Base-by-base conservation (phyloP, 78 protist species). In the Cavenderia fasciculata region DNA sequence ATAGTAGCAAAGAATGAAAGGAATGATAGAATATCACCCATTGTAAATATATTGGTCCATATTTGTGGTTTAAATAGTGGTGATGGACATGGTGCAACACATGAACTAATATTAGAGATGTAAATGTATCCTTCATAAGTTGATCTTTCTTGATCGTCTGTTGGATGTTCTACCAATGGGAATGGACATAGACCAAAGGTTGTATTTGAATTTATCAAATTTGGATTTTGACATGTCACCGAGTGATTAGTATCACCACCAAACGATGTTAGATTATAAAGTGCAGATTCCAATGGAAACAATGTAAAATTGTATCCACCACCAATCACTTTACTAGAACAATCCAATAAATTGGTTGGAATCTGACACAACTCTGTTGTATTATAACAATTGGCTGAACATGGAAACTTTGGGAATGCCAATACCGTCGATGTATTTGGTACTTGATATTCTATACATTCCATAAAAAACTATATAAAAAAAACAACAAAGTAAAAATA, bases 41-140 rank as follows among this genome's bases (percentile, higher is more conserved):
- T 4, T 4, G 11, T 3, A 44, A 36, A 82, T 16, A 82, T n/a
- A 11, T 23, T 0, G 18, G 38, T 70, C 89, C 89, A 82, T 38
- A 40, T 47, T 68, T 68, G 25, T 19, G 14, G 36, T 29, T 75
- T 66, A 31, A 65, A 65, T 12, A 82, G 16, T 23, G 89, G 89
- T 0, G 59, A 68, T 18, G 77, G 77, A 41, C 74, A 66, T 34
- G 49, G 23, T 0, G 68, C 59, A 0, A 66, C 89, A 56, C 89
- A 82, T 3, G 59, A 40, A 21, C 2, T 41, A 0, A 41, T 46
- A 18, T 19, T 34, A 1, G 59, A 47, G 31, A 66, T 68, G 4
- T 31, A 23, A 2, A 66, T 38, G 3, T 38, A 59, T 4, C 18
- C 31, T 2, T 5, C 38, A 43, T 49, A 62, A 54, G 23, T 36